phyloP scores from a whole-genome alignment of 139 green algal genomes.

The Haematococcus sp. region DNA sequence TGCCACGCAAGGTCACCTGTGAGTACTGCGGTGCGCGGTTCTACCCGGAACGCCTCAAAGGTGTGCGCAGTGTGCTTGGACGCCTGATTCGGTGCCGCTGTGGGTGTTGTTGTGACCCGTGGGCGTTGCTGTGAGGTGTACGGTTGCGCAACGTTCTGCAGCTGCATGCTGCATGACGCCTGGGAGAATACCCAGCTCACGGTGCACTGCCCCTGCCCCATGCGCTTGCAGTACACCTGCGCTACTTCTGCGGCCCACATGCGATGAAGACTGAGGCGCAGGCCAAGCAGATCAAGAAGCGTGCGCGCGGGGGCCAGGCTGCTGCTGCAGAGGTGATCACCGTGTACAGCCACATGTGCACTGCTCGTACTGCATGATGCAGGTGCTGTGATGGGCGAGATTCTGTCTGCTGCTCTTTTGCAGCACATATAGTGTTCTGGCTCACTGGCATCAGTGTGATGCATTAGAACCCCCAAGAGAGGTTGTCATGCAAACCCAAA shows the following conservation, averaged over 20 bases:
- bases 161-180: not conserved
- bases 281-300: slow-evolving; percentile 83
- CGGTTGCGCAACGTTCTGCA: not conserved
- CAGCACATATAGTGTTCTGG: too few relatives aligned
- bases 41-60: slow-evolving; percentile 70
- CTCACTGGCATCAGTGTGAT: too few relatives aligned
- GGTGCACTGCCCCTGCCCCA: slow-evolving; percentile 26
- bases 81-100: too few relatives aligned
- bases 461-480: too few relatives aligned
- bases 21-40: slow-evolving; percentile 84
- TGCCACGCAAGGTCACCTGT: slow-evolving; percentile 69
- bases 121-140: not conserved
- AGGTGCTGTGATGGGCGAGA: too few relatives aligned
- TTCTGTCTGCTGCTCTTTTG: too few relatives aligned
- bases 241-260: slow-evolving; percentile 92
- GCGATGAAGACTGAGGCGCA: slow-evolving; percentile 77
- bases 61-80: slow-evolving; percentile 8
- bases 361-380: too few relatives aligned
- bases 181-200: not conserved
- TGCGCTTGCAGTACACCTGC: slow-evolving; percentile 68
- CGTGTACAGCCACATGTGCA: not conserved
- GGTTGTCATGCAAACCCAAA: too few relatives aligned
- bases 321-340: slow-evolving; percentile 5
- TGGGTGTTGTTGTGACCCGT: slow-evolving; percentile 11
- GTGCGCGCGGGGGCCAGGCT: slow-evolving; percentile 25